These are phyloP conservation scores for Fagopyrum esculentum DNA, from an alignment of 148 eudicot genomes.

Conservation along the genomic window DNA sequence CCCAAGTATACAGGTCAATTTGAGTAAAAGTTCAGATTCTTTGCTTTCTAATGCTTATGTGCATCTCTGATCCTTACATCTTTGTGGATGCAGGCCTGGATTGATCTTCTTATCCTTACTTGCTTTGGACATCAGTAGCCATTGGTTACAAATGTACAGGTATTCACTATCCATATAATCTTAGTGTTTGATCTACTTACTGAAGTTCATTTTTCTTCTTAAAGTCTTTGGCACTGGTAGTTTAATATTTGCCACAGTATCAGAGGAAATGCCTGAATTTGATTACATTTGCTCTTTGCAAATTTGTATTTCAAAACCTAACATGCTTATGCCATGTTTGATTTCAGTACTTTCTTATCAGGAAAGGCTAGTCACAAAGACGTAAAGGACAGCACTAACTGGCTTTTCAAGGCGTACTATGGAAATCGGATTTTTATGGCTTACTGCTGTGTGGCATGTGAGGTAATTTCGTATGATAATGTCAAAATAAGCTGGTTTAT, in stretches of 20 bases:
- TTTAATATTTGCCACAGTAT: not conserved
- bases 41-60: conserved; percentile 5
- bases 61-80: conserved; percentile 13
- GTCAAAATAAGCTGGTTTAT: not conserved
- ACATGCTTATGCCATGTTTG: conserved; percentile 7
- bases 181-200: not conserved
- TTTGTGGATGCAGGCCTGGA: conserved; percentile 56
- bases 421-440: conserved; percentile 84
- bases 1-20: conserved; percentile 82
- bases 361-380: conserved; percentile 92
- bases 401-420: conserved; percentile 86
- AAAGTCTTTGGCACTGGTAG: not conserved
- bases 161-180: conserved; percentile 27
- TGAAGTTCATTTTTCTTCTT: not conserved
- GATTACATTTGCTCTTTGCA: not conserved
- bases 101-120: conserved; percentile 76
- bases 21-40: not conserved
- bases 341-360: conserved; percentile 84
- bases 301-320: not conserved
- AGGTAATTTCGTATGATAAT: conserved; percentile 36
- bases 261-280: not conserved
- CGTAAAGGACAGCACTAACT: conserved; percentile 82
- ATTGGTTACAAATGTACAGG: conserved; percentile 99
- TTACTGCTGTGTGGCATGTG: conserved; percentile 94
- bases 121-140: conserved; percentile 91